Conservation (phyloP, 441 rosid species). For the Populus tomentosa region DNA sequence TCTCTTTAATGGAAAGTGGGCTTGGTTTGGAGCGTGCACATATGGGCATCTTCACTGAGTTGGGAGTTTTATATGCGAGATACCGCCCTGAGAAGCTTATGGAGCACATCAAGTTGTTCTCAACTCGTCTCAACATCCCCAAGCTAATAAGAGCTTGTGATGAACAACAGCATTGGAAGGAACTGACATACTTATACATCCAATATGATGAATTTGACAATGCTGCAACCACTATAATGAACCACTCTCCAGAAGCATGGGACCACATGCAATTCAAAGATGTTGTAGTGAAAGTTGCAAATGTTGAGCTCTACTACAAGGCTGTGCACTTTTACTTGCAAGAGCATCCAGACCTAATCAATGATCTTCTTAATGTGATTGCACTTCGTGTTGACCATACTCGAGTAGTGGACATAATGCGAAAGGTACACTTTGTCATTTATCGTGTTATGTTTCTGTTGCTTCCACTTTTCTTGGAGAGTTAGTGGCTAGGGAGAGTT, state of each 20-base stretch:
- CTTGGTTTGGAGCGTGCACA: conserved; percentile 91
- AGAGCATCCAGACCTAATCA: conserved; percentile 86
- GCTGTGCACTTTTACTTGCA: conserved; percentile 92
- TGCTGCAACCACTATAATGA: conserved; percentile 93
- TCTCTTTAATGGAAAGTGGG: conserved; percentile 94
- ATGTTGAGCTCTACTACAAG: conserved; percentile 85
- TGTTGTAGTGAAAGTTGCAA: conserved; percentile 74
- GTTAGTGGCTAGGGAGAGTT: not conserved
- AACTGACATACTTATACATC: conserved; percentile 76
- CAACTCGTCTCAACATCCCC: conserved; percentile 91
- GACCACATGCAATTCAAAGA: conserved; percentile 98
- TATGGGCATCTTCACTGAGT: conserved; percentile 92
- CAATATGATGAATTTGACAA: conserved; percentile 86
- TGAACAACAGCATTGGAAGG: conserved; percentile 92
- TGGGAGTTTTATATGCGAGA: conserved; percentile 92
- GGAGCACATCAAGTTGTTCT: conserved; percentile 92
- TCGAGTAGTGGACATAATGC: conserved; percentile 88
- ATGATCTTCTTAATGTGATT: conserved; percentile 79
- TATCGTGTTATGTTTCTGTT: not conserved
- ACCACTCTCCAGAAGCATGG: conserved; percentile 96
- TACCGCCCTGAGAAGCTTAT: conserved; percentile 87
- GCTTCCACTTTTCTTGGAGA: not conserved
- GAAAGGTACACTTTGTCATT: conserved; percentile 46
- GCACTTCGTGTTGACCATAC: conserved; percentile 87
- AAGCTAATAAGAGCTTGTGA: conserved; percentile 93